These are phyloP conservation scores for Cystofilobasidium ferigula DNA, from an alignment of 768 basidiomycete genomes.

Conservation along the genomic window DNA sequence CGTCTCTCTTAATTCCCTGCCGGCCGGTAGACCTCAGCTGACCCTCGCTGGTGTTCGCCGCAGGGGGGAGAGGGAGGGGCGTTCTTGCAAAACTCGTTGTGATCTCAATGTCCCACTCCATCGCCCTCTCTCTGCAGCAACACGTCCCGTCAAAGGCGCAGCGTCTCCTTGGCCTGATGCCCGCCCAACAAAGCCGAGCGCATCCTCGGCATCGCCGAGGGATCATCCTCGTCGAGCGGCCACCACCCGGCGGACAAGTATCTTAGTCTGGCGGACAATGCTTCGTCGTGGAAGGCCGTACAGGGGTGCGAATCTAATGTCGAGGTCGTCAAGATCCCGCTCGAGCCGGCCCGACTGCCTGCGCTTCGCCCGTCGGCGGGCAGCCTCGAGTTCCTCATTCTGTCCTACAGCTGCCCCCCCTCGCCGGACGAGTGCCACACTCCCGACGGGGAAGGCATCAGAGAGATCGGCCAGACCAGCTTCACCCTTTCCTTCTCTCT, in stretches of 20 bases:
- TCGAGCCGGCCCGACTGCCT: not conserved
- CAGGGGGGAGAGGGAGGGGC: too few species aligned
- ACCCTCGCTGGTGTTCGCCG: too few species aligned
- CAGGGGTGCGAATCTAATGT: not conserved
- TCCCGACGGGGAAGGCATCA: too few species aligned
- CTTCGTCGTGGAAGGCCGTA: not conserved
- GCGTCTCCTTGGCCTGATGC: not conserved
- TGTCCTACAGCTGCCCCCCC: too few species aligned
- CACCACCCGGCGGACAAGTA: not conserved
- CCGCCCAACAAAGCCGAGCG: not conserved
- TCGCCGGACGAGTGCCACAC: too few species aligned
- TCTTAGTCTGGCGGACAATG: not conserved
- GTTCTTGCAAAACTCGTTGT: too few species aligned
- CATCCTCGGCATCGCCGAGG: not conserved
- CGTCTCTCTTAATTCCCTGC: not conserved
- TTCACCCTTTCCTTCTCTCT: too few species aligned
- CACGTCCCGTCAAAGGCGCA: conserved; percentile 2
- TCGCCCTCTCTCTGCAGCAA: too few species aligned
- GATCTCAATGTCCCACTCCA: too few species aligned
- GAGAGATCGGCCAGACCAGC: too few species aligned
- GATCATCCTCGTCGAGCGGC: not conserved
- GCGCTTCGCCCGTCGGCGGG: not conserved
- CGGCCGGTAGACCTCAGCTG: too few species aligned
- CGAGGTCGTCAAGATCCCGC: not conserved
- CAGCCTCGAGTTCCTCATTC: not conserved